Conservation (phyloP, 1,139 yeast species). For the Pichia inconspicua region DNA sequence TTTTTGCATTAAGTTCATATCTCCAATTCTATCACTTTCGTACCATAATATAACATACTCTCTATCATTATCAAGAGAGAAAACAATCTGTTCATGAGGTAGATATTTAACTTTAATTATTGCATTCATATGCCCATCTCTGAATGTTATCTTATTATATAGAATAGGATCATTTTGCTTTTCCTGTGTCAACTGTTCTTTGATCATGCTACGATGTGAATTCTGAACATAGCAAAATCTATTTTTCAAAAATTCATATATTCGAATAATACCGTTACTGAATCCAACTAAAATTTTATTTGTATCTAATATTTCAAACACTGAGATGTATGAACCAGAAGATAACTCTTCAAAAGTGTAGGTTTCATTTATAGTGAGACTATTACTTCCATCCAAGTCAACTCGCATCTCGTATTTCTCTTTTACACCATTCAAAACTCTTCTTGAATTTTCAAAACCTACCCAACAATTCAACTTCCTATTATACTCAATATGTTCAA, state of each 20-base stretch:
- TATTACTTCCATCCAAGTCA: constrained; percentile 19
- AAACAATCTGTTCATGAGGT: constrained; percentile 43
- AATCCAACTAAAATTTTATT: constrained; percentile 22
- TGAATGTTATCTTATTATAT: background rate
- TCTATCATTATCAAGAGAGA: constrained; percentile 47
- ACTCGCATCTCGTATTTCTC: constrained; percentile 35
- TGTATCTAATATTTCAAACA: constrained; percentile 14
- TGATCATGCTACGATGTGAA: constrained; percentile 13
- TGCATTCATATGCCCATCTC: background rate
- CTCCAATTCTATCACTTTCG: constrained; percentile 32
- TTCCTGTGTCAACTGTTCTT: background rate
- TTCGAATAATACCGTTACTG: constrained; percentile 20
- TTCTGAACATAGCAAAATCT: constrained; percentile 11
- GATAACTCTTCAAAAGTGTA: constrained; percentile 36
- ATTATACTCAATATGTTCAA: constrained; percentile 31
- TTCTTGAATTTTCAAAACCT: constrained; percentile 21
- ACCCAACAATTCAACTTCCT: constrained; percentile 34
- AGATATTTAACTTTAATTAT: constrained; percentile 39
- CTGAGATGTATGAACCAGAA: constrained; percentile 20
- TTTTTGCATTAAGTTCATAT: constrained; percentile 41
- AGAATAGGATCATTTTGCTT: background rate
- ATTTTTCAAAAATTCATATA: constrained; percentile 16
- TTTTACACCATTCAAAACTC: background rate
- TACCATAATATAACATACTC: constrained; percentile 20
- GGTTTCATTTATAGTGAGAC: constrained; percentile 35